Base-by-base conservation (phyloP, 805 yeast species). In the Yarrowia hollandica region DNA sequence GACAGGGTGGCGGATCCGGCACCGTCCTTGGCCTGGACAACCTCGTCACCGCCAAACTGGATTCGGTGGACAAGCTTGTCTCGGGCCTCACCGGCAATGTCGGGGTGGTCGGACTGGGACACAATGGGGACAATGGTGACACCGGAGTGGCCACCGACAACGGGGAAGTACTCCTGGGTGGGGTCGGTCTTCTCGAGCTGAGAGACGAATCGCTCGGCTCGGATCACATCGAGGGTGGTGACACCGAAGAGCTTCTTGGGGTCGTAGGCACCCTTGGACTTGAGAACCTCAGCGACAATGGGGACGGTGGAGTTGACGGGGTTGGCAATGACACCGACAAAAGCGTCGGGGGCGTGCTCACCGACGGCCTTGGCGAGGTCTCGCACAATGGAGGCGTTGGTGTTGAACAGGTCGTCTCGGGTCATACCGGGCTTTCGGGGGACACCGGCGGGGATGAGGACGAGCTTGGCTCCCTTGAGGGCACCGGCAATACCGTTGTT, bases 41-140 rank as follows among this genome's bases (percentile, higher is more conserved):
- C 96, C 75, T 92, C 97, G 72, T 91, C 98, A 71, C 98, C 98
- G 63, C 96, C 96, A 67, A 86, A 90, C 77, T 91, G 97, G 66
- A 91, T 91, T 75, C 98, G 83, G 80, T 89, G 80, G 68, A 90
- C 82, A 66, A 91, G 81, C 62, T 81, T 81, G 67, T 82, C 82
- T 59, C 68, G 66, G 34, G 64, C 64, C 67, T 69, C 71, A 68
- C 69, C 59, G 71, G 76, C 68, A 67, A 68, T 66, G 69, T 69
- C 61, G 68, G 74, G 62, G 55, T 77, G 76, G 46, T 63, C 52
- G 44, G 70, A 65, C 61, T 65, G 68, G 22, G 90, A 80, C 71
- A 85, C 82, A 65, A 90, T 78, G 59, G 97, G 97, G 38, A 90
- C 94, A 69, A 90, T 90, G 52, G 97, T 90, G 70, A 86, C 92